Evolutionary conservation across 495 filamentous ascomycete genomes (phyloP), one percentile per base, ranked within the genome.

Genomic region (Trichoderma gamsii): DNA sequence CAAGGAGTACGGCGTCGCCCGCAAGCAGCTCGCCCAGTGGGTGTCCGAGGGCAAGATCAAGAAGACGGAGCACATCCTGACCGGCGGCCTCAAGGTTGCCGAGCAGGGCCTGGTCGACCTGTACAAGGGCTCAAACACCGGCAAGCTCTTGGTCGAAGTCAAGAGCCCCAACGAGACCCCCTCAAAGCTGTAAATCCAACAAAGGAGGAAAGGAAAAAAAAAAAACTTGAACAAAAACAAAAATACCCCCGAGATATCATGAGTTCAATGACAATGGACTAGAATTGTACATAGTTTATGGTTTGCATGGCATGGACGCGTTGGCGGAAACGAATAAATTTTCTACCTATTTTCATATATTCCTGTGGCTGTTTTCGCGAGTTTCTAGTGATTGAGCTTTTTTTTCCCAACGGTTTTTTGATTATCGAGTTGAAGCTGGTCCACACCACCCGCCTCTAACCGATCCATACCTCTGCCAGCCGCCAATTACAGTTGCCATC

Each of bases 41-140:
- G 71, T 84, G 44, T 69, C 68, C 5, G 79, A 85, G 71, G 81
- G 82, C 18, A 84, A 83, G 76, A 70, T 89, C 23, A 77, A 83
- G 68, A 69, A 76, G 38, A 80, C 80, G 67, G 81, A 84, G 75
- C 83, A 81, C 0, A 80, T 87, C 51, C 73, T 86, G 49, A 79
- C 81, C 68, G 78, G 81, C 12, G 80, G 80, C 6, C 76, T 87
- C 41, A 75, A 79, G 71, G 79, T 75, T 41, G 78, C 85, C 11
- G 81, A 84, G 3, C 68, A 73, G n/a, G 80, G 79, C 13, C 81
- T 86, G 71, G 69, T 76, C 68, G 76, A 81, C 67, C 70, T 87
- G 56, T 85, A 84, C 71, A 76, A 80, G 18, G 86, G 86, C 41
- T 75, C 74, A 12, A 87, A 89, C 69, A 83, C 73, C 1, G 67